Evolutionary conservation across 2,329 filamentous ascomycete species (phyloP), one percentile per base, ranked within the genome.

Genomic region (Xylaria hypoxylon): DNA sequence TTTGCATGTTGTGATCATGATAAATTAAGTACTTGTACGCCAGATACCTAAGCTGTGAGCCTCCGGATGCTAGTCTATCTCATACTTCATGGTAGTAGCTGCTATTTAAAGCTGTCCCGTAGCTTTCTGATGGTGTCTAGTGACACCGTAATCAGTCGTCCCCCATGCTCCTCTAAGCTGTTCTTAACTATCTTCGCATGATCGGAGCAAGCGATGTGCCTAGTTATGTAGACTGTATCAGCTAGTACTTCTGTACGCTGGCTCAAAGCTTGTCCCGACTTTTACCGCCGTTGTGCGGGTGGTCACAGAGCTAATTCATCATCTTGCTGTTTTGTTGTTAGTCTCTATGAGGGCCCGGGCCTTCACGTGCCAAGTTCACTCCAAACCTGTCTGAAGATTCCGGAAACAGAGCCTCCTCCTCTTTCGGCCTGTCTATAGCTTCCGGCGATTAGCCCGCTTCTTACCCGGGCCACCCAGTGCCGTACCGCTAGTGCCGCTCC

Each of bases 371-470:
- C 22, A 15, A 11, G 13, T 17, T 24, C 15, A 13, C 8, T 5
- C 13, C 13, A 28, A 28, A 6, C 19, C 19, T n/a, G n/a, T n/a
- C n/a, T n/a, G 3, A 10, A 10, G 31, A 8, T 8, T 31, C 8
- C 28, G 28, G 28, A 31, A 31, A 8, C 28, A 5, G 28, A 31
- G 8, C 5, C 28, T 31, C 5, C 22, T 11, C n/a, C n/a, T 13
- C 19, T 53, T 58, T 2, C 10, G 4, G 57, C 44, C 7, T 33
- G 17, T 58, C 72, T 80, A 87, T 68, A 88, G 80, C 79, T 87
- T 89, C 63, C 85, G 81, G 67, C 85, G 84, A 69, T 81, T 85
- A 1, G 81, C 79, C 47, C 85, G 80, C 75, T 85, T 86, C 80
- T 81, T 84, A 67, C 77, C 78, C 73, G 78, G 79, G 73, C 81